A percentile compares a stretch with the other conserved stretches of the same genome.
Evolutionary conservation across 2,329 filamentous ascomycete genomes (phyloP).

Genomic region (Raffaelea deltoideospora): DNA sequence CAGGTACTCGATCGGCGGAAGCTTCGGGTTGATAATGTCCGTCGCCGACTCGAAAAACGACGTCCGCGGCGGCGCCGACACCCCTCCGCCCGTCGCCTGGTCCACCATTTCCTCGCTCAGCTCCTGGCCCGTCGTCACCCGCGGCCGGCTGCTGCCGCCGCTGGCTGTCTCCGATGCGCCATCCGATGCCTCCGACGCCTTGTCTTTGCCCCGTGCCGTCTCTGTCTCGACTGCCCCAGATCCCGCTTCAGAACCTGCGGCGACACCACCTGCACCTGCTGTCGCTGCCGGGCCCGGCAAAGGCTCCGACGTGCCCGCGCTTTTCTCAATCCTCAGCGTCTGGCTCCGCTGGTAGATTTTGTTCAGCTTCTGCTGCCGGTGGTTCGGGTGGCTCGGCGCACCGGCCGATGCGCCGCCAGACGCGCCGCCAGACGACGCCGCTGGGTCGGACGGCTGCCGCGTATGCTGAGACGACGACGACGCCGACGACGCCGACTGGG

Average conservation of each 20-base stretch:
- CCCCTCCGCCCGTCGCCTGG: constrained; percentile 17
- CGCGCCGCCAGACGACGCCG: too few species aligned
- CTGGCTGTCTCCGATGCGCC: constrained; percentile 6
- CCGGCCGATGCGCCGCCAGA: too few species aligned
- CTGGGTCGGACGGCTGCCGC: too few species aligned
- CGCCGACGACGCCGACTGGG: constrained; percentile 15
- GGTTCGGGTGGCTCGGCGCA: neutral
- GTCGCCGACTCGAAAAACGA: constrained; percentile 92
- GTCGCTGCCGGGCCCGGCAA: too few species aligned
- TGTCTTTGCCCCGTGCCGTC: too few species aligned
- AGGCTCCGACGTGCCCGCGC: too few species aligned
- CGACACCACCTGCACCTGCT: too few species aligned
- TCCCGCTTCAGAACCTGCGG: too few species aligned
- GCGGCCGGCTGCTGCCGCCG: constrained; percentile 14
- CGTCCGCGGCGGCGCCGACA: constrained; percentile 69
- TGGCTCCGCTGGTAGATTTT: constrained; percentile 68
- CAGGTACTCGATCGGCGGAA: constrained; percentile 69
- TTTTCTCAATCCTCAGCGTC: constrained; percentile 39
- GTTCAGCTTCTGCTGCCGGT: constrained; percentile 31
- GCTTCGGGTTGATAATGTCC: constrained; percentile 77
- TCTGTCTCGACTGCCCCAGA: too few species aligned
- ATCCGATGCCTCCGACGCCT: constrained; percentile 14
- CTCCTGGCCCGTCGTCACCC: constrained; percentile 35
- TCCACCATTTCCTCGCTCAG: constrained; percentile 14
- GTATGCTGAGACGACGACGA: neutral